Conservation (phyloP, 257 asterid species). For the Cynanchum wilfordii region DNA sequence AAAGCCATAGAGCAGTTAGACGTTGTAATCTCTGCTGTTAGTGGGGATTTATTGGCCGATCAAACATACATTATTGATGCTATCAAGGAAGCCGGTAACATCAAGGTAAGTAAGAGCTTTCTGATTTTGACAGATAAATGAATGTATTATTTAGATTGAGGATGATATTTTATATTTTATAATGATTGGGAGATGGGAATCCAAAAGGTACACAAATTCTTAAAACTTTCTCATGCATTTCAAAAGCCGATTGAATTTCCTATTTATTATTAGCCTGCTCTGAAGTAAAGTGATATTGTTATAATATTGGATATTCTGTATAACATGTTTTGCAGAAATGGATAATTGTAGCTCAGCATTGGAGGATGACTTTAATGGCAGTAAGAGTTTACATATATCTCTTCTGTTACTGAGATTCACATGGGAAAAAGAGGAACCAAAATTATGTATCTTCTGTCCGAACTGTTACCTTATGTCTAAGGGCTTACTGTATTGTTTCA, state of each 20-base stretch:
- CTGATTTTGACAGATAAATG: not conserved
- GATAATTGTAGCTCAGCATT: constrained; percentile 32
- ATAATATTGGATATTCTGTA: not conserved
- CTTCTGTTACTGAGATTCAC: constrained; percentile 34
- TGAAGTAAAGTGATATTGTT: no score
- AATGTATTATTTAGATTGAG: not conserved
- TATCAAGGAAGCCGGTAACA: constrained; percentile 32
- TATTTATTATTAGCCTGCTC: not conserved
- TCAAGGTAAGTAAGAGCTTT: constrained; percentile 26
- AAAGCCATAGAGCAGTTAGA: constrained; percentile 33
- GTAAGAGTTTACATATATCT: constrained; percentile 30
- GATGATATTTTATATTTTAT: not conserved
- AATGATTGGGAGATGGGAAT: constrained; percentile 24
- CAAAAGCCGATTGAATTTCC: no score
- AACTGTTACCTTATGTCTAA: constrained; percentile 79
- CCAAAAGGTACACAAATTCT: constrained; percentile 12
- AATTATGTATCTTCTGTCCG: constrained; percentile 60
- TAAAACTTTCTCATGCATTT: not conserved
- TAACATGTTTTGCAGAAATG: constrained; percentile 27
- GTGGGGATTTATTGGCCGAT: constrained; percentile 5
- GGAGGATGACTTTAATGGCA: no score
- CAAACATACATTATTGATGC: constrained; percentile 29
- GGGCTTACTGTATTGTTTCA: constrained; percentile 25
- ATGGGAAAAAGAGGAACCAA: constrained; percentile 27
- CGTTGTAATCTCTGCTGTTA: constrained; percentile 32